Base-by-base conservation (phyloP, 2,329 filamentous ascomycete genomes). In the Fusarium agapanthi region DNA sequence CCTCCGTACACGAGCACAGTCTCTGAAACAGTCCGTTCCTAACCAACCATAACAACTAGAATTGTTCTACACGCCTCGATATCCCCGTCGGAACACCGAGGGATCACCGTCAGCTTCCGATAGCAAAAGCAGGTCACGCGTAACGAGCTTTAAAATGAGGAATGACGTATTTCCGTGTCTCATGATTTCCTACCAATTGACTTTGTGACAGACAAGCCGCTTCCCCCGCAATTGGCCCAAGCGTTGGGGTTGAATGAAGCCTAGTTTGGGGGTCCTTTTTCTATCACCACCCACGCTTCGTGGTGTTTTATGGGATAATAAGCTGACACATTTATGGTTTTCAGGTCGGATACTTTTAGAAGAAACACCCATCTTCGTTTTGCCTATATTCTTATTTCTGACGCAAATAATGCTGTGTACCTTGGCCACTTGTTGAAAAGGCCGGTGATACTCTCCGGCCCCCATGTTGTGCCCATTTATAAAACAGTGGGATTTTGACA, bases 11-110 rank as follows among this genome's bases (percentile, higher is more conserved):
- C 41, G 43, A 41, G 38, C 38, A 61, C 41, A 50, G 30, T 51
- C 47, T 71, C 38, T 67, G 65, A 73, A 58, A 70, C 65, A 56
- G 45, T 60, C 48, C 54, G 45, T 44, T 59, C 65, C 56, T 34
- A 41, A 35, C 63, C 60, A 73, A 59, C 51, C 61, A 40, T 34
- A 48, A 40, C 48, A 45, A 54, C 22, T 43, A 51, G 26, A 43
- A 45, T 38, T 61, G 44, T 9, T n/a, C n/a, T 20, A 53, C 47
- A 65, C 38, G 24, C 65, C 69, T 73, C 37, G 47, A 72, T 70
- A 73, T 67, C 61, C 40, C 70, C 70, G 43, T 73, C 61, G 70
- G 70, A 72, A 67, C 32, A 58, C 70, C 70, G 70, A 73, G 54
- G 32, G 45, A 73, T 63, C 66, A 38, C 70, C 66, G 65, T 32